Evolutionary conservation across 257 asterid genomes (phyloP).

Genomic region (Asclepias syriaca): DNA sequence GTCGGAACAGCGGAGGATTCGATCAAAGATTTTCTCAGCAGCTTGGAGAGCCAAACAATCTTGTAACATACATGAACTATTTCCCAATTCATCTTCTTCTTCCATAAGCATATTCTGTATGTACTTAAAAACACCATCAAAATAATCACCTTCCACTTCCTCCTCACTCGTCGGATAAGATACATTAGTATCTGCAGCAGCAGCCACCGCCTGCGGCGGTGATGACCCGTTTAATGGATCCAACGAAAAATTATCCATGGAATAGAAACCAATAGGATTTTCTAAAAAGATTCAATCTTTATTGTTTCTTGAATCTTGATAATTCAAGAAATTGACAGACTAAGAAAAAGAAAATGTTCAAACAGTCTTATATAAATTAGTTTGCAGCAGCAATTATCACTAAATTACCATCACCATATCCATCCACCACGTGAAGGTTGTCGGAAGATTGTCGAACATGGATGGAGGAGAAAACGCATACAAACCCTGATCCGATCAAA

Average conservation of each 20-base stretch:
- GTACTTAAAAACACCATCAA: constrained; percentile 57
- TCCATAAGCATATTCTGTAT: constrained; percentile 61
- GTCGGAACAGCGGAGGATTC: constrained; percentile 22
- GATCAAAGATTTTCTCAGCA: constrained; percentile 59
- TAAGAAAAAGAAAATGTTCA: not conserved
- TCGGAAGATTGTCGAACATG: no score
- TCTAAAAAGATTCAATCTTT: not conserved
- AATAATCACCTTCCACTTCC: constrained; percentile 48
- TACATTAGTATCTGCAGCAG: not conserved
- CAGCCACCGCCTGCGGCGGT: not conserved
- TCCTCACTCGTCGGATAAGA: not conserved
- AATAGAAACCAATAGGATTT: not conserved
- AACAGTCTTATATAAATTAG: no score
- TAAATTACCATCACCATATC: no score
- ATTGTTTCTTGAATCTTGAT: no score
- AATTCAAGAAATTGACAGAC: no score
- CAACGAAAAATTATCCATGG: constrained; percentile 2
- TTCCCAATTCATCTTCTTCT: constrained; percentile 56
- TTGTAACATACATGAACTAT: constrained; percentile 42
- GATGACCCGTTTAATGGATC: not conserved
- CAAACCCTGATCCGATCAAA: no score
- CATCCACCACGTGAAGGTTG: constrained; percentile 8
- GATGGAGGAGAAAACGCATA: no score
- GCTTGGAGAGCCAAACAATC: constrained; percentile 65
- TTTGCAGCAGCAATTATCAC: no score